Base-by-base conservation (phyloP, 2,329 filamentous ascomycete species). In the Exserohilum turcica region DNA sequence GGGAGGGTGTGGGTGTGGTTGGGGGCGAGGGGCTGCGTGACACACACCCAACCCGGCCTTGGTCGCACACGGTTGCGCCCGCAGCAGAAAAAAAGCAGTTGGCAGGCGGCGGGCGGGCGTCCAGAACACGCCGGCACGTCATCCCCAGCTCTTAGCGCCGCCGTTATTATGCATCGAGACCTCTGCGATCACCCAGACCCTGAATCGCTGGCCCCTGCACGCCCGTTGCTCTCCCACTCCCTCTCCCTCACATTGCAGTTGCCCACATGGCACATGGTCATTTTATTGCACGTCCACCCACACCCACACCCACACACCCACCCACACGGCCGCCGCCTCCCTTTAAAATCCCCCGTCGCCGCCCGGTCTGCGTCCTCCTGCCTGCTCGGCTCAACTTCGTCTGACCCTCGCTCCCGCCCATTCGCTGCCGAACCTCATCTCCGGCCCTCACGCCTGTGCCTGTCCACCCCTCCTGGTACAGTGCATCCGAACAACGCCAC, bases 81-180 rank as follows among this genome's bases (percentile, higher is more conserved):
- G 49, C 42, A 24, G 53, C 56, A 27, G 56, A 48, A 50, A 47
- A 59, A 48, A 50, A 47, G 21, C 33, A 40, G 33, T 24, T 46
- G 45, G 43, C 29, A 52, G 55, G 40, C 54, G 46, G 55, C 49
- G 44, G 36, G 54, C 54, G 48, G 50, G 42, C 55, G 28, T 62
- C 63, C 52, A 60, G 61, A 51, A 63, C 51, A 47, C 55, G 57
- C 63, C 48, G 57, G 43, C 53, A 54, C 51, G 51, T 54, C 51
- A 50, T 50, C 61, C 61, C 63, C 59, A 65, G 58, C 16, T 56
- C 31, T 64, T 65, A 61, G 57, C 50, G 37, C 39, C 33, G 47
- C 49, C 57, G 51, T 54, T 53, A 56, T 63, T 59, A 64, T 61
- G 60, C 61, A 35, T 67, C 63, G 61, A 64, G 63, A 59, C 57